phyloP scores from a whole-genome alignment of 331 rosid species.

The Cucumis variabilis region DNA sequence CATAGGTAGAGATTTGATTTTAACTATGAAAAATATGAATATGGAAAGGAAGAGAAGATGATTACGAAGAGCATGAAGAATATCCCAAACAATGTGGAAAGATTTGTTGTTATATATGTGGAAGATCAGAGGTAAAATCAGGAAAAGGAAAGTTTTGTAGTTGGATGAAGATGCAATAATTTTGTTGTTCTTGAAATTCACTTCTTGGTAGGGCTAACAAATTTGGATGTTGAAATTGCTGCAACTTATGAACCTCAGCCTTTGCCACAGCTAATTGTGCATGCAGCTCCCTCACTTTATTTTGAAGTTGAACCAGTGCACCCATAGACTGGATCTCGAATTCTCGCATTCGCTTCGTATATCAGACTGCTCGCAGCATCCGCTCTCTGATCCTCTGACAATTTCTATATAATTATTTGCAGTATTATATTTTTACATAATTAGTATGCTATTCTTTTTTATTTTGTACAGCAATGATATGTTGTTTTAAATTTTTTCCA shows the following conservation, averaged over 20 bases:
- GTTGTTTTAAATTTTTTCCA: no score
- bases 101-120: neutral
- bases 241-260: neutral
- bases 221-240: neutral
- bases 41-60: neutral
- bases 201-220: neutral
- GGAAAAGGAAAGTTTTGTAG: neutral
- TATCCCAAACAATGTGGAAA: neutral
- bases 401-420: neutral
- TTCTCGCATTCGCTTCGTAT: constrained; percentile 18
- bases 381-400: neutral
- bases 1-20: no score
- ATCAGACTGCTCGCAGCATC: constrained; percentile 21
- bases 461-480: no score
- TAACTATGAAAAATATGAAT: no score
- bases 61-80: neutral
- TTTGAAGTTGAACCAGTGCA: constrained; percentile 25
- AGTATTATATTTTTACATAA: neutral
- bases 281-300: constrained; percentile 15
- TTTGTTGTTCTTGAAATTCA: neutral
- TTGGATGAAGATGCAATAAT: neutral
- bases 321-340: constrained; percentile 20
- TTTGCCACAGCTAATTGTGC: neutral
- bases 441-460: no score
- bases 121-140: neutral